Evolutionary conservation across 208 protist species (phyloP).

Genomic region (Acanthamoeba royreba): DNA sequence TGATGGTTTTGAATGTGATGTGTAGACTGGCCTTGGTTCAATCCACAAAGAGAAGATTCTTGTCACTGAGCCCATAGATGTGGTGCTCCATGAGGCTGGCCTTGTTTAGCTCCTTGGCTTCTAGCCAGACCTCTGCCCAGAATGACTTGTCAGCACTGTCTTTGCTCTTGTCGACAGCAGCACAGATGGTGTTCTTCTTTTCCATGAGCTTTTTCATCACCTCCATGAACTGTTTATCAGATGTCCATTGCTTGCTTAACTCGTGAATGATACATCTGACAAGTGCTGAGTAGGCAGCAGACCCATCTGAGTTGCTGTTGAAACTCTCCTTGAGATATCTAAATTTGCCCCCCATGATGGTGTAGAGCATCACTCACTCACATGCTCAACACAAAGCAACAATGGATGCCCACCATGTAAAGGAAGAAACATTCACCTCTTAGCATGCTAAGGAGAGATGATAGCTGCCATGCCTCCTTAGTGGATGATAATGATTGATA

Average conservation of each 20-base stretch:
- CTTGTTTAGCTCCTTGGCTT: neutral
- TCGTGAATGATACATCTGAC: neutral
- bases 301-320: neutral
- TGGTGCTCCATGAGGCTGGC: neutral
- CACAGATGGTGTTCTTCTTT: neutral
- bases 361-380: too few relatives aligned
- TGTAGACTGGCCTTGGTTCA: conserved; percentile 1
- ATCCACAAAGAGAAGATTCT: conserved; percentile 17
- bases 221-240: neutral
- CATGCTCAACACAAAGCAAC: too few relatives aligned
- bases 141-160: neutral
- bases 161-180: neutral
- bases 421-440: too few relatives aligned
- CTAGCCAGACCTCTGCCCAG: neutral
- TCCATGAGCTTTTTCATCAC: conserved; percentile 29
- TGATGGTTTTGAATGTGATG: neutral
- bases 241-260: neutral
- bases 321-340: neutral
- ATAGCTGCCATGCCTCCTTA: too few relatives aligned
- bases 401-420: too few relatives aligned
- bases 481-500: too few relatives aligned
- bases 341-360: neutral
- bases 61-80: neutral
- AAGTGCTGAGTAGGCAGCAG: neutral
- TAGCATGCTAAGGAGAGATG: too few relatives aligned